A percentile compares a stretch with the other conserved stretches of the same genome.
phyloP scores from a whole-genome alignment of 345 rosid genomes.

The Gossypium thurberi region DNA sequence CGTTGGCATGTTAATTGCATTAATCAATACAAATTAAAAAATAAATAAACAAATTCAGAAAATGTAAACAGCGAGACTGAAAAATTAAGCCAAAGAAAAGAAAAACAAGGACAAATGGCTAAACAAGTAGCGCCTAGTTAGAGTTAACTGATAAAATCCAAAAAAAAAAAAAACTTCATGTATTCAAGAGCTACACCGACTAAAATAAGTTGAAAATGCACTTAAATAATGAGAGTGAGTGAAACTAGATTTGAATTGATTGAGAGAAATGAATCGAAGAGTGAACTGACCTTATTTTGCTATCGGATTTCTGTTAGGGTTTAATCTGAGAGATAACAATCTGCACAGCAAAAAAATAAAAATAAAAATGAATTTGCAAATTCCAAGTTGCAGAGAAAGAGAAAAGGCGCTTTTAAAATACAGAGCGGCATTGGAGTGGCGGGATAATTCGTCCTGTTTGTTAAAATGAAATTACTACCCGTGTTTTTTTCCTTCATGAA shows the following conservation, averaged over 20 bases:
- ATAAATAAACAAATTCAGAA: neutral
- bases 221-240: neutral
- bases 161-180: neutral
- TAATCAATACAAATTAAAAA: neutral
- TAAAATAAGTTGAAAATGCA: neutral
- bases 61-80: neutral
- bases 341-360: neutral
- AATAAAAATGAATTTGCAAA: neutral
- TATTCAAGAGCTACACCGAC: neutral
- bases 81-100: neutral
- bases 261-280: neutral
- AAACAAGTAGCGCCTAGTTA: neutral
- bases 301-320: neutral
- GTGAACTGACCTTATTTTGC: neutral
- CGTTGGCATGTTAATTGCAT: neutral
- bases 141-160: neutral
- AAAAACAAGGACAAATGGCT: neutral
- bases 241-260: constrained; percentile 4
- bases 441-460: constrained; percentile 17
- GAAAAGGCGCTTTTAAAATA: constrained; percentile 9
- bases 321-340: neutral
- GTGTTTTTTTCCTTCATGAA: neutral
- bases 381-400: neutral
- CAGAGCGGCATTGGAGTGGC: constrained; percentile 19
- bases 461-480: neutral